These are phyloP conservation scores for Aureococcus anophagefferens DNA, from an alignment of 108 stramenopile species.

Conservation along the genomic window DNA sequence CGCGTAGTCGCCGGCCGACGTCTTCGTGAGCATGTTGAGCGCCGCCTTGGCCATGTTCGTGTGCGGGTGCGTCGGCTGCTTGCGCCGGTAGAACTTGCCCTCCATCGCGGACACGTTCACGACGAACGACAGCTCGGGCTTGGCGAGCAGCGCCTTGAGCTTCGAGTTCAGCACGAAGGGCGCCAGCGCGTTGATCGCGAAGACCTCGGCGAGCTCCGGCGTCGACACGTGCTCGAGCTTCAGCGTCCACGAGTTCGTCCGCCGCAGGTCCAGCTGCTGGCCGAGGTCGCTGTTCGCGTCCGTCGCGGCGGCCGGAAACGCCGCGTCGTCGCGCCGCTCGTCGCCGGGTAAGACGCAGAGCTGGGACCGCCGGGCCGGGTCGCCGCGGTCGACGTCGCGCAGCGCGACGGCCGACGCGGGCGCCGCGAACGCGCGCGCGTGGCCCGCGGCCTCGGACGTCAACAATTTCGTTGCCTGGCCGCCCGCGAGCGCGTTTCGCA, in stretches of 20 bases:
- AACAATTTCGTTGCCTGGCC: background rate
- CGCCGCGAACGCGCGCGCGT: background rate
- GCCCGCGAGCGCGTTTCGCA: slow-evolving; percentile 1
- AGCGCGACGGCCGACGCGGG: too few relatives aligned
- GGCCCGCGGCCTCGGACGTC: background rate
- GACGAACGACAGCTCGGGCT: slow-evolving; percentile 24
- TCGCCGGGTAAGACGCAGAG: slow-evolving; percentile 69
- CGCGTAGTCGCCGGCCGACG: slow-evolving; percentile 6
- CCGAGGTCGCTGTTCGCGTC: slow-evolving; percentile 60
- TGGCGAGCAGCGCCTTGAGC: slow-evolving; percentile 53
- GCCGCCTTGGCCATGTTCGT: slow-evolving; percentile 18
- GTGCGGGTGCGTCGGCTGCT: slow-evolving; percentile 12
- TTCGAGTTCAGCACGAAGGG: slow-evolving; percentile 77
- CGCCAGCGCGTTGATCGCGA: slow-evolving; percentile 80
- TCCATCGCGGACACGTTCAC: slow-evolving; percentile 18
- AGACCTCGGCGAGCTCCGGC: slow-evolving; percentile 76
- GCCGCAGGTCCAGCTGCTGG: slow-evolving; percentile 73
- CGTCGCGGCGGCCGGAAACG: slow-evolving; percentile 46
- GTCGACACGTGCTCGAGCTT: slow-evolving; percentile 77
- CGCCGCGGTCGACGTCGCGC: too few relatives aligned
- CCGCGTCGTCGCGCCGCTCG: slow-evolving; percentile 51
- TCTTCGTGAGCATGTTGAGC: slow-evolving; percentile 13
- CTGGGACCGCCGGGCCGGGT: too few relatives aligned
- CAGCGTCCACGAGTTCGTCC: slow-evolving; percentile 68
- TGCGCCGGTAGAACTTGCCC: slow-evolving; percentile 14